Evolutionary conservation across 345 rosid species (phyloP).

Genomic region (Pistacia integerrima): DNA sequence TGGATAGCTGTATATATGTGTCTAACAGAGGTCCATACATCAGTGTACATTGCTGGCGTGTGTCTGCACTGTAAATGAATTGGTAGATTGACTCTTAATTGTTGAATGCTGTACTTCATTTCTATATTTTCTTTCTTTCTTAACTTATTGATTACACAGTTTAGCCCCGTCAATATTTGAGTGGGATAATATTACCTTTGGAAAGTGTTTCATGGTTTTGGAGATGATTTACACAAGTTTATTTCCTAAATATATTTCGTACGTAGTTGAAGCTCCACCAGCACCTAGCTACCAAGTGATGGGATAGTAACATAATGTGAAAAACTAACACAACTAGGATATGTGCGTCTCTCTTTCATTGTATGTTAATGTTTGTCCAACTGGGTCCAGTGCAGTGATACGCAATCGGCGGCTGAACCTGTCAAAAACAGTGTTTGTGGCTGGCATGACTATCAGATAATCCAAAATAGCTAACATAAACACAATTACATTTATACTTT

Average conservation of each 20-base stretch:
- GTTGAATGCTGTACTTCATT: neutral
- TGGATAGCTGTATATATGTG: slow-evolving; percentile 30
- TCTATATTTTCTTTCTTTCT: neutral
- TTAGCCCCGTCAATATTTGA: too few relatives aligned
- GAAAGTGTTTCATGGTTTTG: too few relatives aligned
- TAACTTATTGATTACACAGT: too few relatives aligned
- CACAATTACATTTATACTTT: too few relatives aligned
- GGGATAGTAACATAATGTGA: neutral
- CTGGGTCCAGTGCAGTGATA: neutral
- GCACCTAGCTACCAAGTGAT: too few relatives aligned
- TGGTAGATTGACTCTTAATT: neutral
- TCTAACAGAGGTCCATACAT: slow-evolving; percentile 25
- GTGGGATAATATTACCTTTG: too few relatives aligned
- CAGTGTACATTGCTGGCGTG: slow-evolving; percentile 33
- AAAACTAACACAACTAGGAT: too few relatives aligned
- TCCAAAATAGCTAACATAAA: neutral
- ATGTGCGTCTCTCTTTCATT: too few relatives aligned
- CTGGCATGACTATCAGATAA: neutral
- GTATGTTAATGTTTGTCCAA: too few relatives aligned
- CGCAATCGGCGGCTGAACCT: neutral
- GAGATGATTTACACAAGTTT: too few relatives aligned
- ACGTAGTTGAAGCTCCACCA: too few relatives aligned
- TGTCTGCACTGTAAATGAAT: slow-evolving; percentile 37
- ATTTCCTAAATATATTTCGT: too few relatives aligned
- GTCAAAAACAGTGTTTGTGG: neutral